phyloP scores from a whole-genome alignment of 352 stramenopile genomes.

The Thalassiosira sp. region DNA sequence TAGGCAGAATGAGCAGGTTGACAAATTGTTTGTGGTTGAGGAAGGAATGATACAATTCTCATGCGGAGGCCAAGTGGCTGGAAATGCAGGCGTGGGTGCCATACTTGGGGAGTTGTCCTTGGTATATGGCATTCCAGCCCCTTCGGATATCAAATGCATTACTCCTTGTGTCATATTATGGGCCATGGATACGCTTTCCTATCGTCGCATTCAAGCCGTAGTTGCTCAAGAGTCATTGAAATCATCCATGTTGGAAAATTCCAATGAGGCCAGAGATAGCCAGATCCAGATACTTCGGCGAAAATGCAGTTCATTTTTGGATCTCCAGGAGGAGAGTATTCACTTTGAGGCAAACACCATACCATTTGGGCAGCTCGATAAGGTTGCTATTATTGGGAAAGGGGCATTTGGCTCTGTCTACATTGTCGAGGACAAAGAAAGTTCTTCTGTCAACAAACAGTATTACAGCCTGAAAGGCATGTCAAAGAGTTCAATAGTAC shows the following conservation, averaged over 20 bases:
- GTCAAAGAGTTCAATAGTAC: conserved; percentile 49
- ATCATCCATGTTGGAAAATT: conserved; percentile 11
- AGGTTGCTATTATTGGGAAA: conserved; percentile 35
- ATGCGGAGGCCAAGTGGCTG: conserved; percentile 41
- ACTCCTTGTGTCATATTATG: conserved; percentile 54
- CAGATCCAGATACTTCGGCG: conserved; percentile 17
- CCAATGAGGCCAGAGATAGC: not conserved
- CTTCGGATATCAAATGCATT: conserved; percentile 35
- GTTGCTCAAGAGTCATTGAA: conserved; percentile 51
- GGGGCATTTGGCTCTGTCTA: conserved; percentile 55
- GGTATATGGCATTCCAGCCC: conserved; percentile 49
- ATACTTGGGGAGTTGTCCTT: conserved; percentile 60
- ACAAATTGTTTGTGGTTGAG: conserved; percentile 57
- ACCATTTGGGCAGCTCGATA: conserved; percentile 26
- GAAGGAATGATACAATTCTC: conserved; percentile 48
- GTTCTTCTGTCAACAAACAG: not conserved
- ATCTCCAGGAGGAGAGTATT: conserved; percentile 43
- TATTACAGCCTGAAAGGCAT: conserved; percentile 57
- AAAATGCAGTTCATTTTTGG: conserved; percentile 44
- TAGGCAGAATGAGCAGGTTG: conserved; percentile 46
- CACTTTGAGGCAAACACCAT: conserved; percentile 20
- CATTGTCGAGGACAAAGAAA: conserved; percentile 40
- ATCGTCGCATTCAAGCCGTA: conserved; percentile 47
- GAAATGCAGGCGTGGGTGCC: conserved; percentile 32
- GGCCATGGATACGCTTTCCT: conserved; percentile 50